These are phyloP conservation scores for Yamadazyma laniorum DNA, from an alignment of 805 yeast genomes.

Conservation along the genomic window DNA sequence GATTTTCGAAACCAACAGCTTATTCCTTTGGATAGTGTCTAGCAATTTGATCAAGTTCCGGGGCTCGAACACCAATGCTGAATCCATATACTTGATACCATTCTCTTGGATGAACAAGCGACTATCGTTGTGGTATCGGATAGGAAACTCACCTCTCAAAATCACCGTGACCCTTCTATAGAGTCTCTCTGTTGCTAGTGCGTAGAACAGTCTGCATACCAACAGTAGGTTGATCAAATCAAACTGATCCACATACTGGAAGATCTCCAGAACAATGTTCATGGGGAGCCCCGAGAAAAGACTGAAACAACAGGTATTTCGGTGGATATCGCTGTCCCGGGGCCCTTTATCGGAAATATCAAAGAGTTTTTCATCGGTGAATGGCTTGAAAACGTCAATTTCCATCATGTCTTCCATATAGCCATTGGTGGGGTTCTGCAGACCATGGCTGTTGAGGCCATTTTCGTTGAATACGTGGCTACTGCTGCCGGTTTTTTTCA, in stretches of 20 bases:
- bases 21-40: conserved; percentile 18
- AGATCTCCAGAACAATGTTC: conserved; percentile 10
- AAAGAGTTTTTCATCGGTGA: not conserved
- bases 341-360: no score
- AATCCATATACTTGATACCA: conserved; percentile 31
- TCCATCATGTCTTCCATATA: conserved; percentile 2
- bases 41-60: conserved; percentile 20
- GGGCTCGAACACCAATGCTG: conserved; percentile 26
- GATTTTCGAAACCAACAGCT: conserved; percentile 20
- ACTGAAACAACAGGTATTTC: no score
- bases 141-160: conserved; percentile 28
- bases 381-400: no score
- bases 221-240: conserved; percentile 26
- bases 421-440: not conserved
- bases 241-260: conserved; percentile 30
- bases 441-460: not conserved
- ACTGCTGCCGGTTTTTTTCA: not conserved
- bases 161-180: conserved; percentile 31
- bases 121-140: conserved; percentile 16
- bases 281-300: not conserved
- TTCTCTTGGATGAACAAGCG: conserved; percentile 22
- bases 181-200: conserved; percentile 22
- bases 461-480: not conserved
- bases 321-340: no score
- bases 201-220: conserved; percentile 22